phyloP scores from a whole-genome alignment of 2,329 filamentous ascomycete species.

The Dichotomopilus funicola region DNA sequence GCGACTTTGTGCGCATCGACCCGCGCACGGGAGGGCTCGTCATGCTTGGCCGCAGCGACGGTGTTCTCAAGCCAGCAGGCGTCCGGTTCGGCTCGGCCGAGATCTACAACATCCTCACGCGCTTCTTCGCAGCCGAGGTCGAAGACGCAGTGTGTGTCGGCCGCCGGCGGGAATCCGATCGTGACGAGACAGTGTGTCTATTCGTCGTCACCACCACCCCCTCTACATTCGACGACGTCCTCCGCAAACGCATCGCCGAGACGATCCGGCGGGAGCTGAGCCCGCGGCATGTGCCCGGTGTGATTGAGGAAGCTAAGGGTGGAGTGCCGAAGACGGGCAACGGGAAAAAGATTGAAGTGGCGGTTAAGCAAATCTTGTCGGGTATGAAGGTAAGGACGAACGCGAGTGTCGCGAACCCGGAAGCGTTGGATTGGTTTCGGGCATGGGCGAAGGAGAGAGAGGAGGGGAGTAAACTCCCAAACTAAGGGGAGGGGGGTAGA shows the following conservation, averaged over 20 bases:
- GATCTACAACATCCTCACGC: conserved; percentile 89
- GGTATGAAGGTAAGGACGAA: conserved; percentile 82
- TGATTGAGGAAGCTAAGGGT: conserved; percentile 60
- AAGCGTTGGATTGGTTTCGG: conserved; percentile 82
- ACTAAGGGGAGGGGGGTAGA: neutral
- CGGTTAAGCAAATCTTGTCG: conserved; percentile 92
- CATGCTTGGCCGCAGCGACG: conserved; percentile 90
- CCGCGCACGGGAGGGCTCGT: conserved; percentile 62
- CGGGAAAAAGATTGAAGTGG: conserved; percentile 95
- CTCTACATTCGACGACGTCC: conserved; percentile 48
- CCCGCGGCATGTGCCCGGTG: conserved; percentile 78
- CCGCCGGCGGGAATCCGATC: conserved; percentile 61
- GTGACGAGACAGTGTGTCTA: conserved; percentile 79
- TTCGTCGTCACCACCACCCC: conserved; percentile 72
- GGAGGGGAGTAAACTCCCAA: conserved; percentile 7
- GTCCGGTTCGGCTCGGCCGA: conserved; percentile 90
- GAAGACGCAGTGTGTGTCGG: conserved; percentile 88
- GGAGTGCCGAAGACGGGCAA: conserved; percentile 91
- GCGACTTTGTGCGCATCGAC: conserved; percentile 76
- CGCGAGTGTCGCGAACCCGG: conserved; percentile 87
- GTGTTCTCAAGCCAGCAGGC: conserved; percentile 85
- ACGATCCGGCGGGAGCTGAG: conserved; percentile 73
- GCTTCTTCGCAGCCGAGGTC: conserved; percentile 70
- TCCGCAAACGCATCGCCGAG: conserved; percentile 58
- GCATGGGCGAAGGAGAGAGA: conserved; percentile 56